Evolutionary conservation across 1,284 basidiomycete genomes (phyloP).

Genomic region (Coniferiporia sulphurascens): DNA sequence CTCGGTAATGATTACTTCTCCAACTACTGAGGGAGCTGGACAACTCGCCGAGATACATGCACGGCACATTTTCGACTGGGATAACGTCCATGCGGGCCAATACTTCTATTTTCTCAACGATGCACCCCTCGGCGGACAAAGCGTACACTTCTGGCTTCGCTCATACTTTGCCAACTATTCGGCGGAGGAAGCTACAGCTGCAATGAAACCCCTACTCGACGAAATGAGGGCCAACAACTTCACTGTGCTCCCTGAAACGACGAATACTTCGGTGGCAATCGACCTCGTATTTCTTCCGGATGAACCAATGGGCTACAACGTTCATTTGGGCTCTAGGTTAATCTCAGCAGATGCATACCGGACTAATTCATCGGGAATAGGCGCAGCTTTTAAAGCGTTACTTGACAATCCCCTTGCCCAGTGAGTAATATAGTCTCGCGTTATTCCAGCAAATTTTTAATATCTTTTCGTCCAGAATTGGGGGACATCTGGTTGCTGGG

Average conservation of each 20-base stretch:
- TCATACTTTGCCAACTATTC: conserved; percentile 21
- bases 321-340: conserved; percentile 24
- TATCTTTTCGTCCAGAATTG: conserved; percentile 1
- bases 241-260: background rate
- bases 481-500: conserved; percentile 15
- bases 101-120: conserved; percentile 26
- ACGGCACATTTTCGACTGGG: conserved; percentile 32
- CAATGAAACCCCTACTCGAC: conserved; percentile 27
- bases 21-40: background rate
- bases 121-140: background rate
- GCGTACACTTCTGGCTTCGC: background rate
- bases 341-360: conserved; percentile 22
- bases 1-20: conserved; percentile 13
- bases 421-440: background rate
- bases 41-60: conserved; percentile 1
- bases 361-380: conserved; percentile 17
- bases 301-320: conserved; percentile 20
- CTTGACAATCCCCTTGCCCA: conserved; percentile 4
- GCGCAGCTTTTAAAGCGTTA: conserved; percentile 3
- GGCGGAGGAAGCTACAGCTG: conserved; percentile 20
- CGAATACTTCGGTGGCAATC: conserved; percentile 17
- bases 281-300: conserved; percentile 21
- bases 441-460: background rate
- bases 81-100: conserved; percentile 27
- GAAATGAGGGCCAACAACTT: conserved; percentile 18